Base-by-base conservation (phyloP, 2,329 filamentous ascomycete species). In the Colletotrichum falcatum region DNA sequence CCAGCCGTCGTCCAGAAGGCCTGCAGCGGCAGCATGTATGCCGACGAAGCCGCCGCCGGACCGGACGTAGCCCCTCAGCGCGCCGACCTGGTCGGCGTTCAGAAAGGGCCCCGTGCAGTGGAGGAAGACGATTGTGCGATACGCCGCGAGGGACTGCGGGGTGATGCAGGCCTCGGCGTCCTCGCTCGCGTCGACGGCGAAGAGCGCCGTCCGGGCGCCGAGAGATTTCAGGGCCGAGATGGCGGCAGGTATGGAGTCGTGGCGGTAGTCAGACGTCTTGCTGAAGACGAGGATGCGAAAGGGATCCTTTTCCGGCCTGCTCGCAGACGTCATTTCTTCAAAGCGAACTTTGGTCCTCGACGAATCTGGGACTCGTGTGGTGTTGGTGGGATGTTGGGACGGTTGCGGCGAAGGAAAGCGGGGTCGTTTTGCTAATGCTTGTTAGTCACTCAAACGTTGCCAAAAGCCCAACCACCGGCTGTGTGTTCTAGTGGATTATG, bases 271-370 rank as follows among this genome's bases (percentile, higher is more conserved):
- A 0, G 74, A 72, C 6, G 82, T 83, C 70, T 81, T 81, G 72
- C 77, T 81, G 68, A 83, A 82, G 70, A 82, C 75, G 28, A 84
- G 78, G 9, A 83, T 75, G 14, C 73, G 73, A 62, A 82, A 77
- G 16, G 72, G 60, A 9, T 46, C 23, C 6, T 7, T 6, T 11
- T 28, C 0, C 12, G 23, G 1, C 2, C 20, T 9, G 14, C 18
- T 14, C 7, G 2, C 16, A 14, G 56, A 14, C 30, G 64, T 18
- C 59, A 67, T 70, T 5, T 7, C 1, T 63, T n/a, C 3, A 11
- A 5, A 4, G 6, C 16, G 6, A 11, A 14, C n/a, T 9, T 9
- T 48, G 9, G 16, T 1, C 3, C 5, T 39, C 39, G n/a, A 18
- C 16, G 54, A 42, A 9, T 39, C 12, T 59, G 20, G 7, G 35